phyloP scores from a whole-genome alignment of 2,329 filamentous ascomycete genomes.

The Cordyceps fumosorosea region DNA sequence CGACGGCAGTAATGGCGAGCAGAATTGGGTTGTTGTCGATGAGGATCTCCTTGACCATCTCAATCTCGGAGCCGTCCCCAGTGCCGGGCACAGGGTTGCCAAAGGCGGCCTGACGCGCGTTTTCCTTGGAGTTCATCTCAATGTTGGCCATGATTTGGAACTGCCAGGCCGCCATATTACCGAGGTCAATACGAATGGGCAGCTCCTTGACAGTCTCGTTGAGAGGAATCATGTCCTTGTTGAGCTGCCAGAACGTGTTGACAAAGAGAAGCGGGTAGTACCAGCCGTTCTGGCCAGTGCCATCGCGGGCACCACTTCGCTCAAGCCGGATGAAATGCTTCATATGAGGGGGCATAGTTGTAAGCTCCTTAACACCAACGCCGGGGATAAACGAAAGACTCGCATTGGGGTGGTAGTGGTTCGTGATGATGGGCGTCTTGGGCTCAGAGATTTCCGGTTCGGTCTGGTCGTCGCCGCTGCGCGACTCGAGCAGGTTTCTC shows the following conservation, averaged over 20 bases:
- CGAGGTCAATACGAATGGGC: slow-evolving; percentile 76
- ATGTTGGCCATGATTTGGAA: slow-evolving; percentile 79
- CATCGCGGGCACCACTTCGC: slow-evolving; percentile 72
- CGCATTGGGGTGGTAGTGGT: slow-evolving; percentile 93
- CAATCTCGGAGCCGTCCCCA: slow-evolving; percentile 87
- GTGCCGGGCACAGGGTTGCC: slow-evolving; percentile 66
- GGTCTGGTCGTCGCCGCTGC: slow-evolving; percentile 37
- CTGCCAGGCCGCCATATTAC: slow-evolving; percentile 81
- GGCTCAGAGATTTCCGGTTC: slow-evolving; percentile 47
- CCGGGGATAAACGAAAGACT: slow-evolving; percentile 83
- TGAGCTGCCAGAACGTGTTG: slow-evolving; percentile 97
- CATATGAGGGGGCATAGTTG: slow-evolving; percentile 62
- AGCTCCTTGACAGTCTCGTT: slow-evolving; percentile 83
- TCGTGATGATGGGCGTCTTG: slow-evolving; percentile 64
- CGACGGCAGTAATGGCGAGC: slow-evolving; percentile 74
- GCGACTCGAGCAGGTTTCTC: slow-evolving; percentile 68
- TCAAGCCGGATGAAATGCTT: slow-evolving; percentile 77
- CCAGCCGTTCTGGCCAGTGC: slow-evolving; percentile 81
- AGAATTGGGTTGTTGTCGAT: slow-evolving; percentile 92
- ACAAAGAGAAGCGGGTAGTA: slow-evolving; percentile 85
- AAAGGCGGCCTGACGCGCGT: slow-evolving; percentile 68
- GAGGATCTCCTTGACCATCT: slow-evolving; percentile 94
- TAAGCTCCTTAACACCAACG: slow-evolving; percentile 62
- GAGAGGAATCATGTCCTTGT: slow-evolving; percentile 80
- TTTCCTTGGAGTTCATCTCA: slow-evolving; percentile 81